A percentile compares a stretch with the other conserved stretches of the same genome.
phyloP scores from a whole-genome alignment of 164 flowering plant genomes.

The Brasenia schreberi region DNA sequence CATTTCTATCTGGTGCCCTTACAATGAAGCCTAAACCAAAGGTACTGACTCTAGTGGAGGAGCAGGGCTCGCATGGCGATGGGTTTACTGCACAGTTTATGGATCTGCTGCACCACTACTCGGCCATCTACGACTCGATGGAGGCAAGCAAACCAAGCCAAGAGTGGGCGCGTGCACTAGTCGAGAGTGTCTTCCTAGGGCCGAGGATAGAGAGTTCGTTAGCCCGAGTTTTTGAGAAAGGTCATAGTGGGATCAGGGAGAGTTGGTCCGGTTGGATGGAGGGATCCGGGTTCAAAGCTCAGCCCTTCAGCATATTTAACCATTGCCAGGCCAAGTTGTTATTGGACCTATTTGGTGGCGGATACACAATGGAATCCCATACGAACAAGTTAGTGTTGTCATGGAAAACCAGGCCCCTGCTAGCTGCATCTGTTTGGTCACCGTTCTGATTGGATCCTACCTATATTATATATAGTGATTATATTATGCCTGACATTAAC shows the following conservation, averaged over 20 bases:
- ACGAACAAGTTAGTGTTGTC: constrained; percentile 45
- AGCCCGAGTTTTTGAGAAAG: constrained; percentile 21
- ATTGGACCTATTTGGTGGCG: constrained; percentile 58
- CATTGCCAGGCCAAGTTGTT: constrained; percentile 70
- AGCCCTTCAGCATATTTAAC: constrained; percentile 44
- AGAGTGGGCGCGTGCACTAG: constrained; percentile 39
- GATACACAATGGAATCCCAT: constrained; percentile 54
- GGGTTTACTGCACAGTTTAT: constrained; percentile 46
- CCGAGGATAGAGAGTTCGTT: constrained; percentile 48
- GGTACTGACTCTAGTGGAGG: constrained; percentile 54
- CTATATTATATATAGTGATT: no score
- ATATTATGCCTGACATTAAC: no score
- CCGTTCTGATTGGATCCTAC: no score
- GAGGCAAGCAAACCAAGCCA: constrained; percentile 76
- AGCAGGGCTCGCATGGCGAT: constrained; percentile 28
- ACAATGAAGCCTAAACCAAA: constrained; percentile 44
- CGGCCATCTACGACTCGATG: constrained; percentile 62
- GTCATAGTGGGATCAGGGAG: constrained; percentile 18
- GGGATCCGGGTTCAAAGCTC: constrained; percentile 28
- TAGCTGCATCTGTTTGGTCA: constrained; percentile 66
- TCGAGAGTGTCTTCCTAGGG: constrained; percentile 59
- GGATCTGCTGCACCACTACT: constrained; percentile 63
- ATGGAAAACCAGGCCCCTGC: constrained; percentile 58
- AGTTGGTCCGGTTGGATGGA: constrained; percentile 44
- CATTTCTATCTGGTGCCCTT: constrained; percentile 45